Evolutionary conservation across 805 yeast species (phyloP).

Genomic region (Blastobotrys chiropterorum): DNA sequence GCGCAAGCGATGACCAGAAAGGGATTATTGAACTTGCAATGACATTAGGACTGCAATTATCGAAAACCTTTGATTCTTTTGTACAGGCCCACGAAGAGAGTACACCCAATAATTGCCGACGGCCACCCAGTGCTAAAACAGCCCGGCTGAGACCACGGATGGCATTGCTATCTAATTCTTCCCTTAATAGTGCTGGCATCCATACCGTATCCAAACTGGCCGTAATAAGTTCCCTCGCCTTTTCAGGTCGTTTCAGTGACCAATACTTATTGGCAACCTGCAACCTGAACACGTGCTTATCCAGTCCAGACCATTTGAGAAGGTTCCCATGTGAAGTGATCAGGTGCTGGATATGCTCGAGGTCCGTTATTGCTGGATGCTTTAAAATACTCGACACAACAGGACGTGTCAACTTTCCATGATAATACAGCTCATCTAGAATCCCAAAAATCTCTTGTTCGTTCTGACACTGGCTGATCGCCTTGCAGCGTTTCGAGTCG

Average conservation of each 20-base stretch:
- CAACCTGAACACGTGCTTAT: constrained; percentile 22
- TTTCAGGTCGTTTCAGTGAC: constrained; percentile 16
- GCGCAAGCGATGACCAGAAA: neutral
- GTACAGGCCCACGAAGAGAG: neutral
- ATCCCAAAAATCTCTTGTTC: constrained; percentile 15
- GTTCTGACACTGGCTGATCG: neutral
- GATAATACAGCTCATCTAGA: constrained; percentile 24
- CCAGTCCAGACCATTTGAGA: constrained; percentile 21
- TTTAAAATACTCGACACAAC: constrained; percentile 22
- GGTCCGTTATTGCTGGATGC: constrained; percentile 10
- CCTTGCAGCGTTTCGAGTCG: neutral
- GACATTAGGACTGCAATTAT: neutral
- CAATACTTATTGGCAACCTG: constrained; percentile 26
- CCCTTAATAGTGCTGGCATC: constrained; percentile 13
- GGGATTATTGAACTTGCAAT: neutral
- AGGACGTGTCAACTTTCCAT: constrained; percentile 20
- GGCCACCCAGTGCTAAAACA: constrained; percentile 7
- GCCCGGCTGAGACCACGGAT: constrained; percentile 15
- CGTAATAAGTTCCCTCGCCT: constrained; percentile 18
- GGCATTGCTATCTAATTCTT: constrained; percentile 2
- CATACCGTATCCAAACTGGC: constrained; percentile 19
- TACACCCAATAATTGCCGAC: neutral
- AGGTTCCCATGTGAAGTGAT: constrained; percentile 24
- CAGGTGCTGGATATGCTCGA: constrained; percentile 21
- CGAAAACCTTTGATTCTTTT: neutral